A percentile compares a stretch with the other conserved stretches of the same genome.
These are phyloP conservation scores for Boletus semigastroideus DNA, from an alignment of 1,284 basidiomycete species.

Conservation along the genomic window DNA sequence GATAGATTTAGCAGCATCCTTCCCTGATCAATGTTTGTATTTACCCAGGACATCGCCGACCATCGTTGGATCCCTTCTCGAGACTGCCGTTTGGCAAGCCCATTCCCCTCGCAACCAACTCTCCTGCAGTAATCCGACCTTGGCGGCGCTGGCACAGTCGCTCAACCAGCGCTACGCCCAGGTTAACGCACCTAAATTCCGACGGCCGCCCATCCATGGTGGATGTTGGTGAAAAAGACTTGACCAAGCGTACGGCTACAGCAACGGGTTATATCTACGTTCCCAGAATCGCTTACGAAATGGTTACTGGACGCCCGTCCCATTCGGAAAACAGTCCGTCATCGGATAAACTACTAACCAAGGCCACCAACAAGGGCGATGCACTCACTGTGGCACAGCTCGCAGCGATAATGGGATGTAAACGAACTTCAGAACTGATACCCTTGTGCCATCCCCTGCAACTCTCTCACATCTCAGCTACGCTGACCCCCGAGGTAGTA, in stretches of 20 bases:
- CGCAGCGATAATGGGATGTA: slow-evolving; percentile 86
- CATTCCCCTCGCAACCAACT: neutral
- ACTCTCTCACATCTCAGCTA: slow-evolving; percentile 68
- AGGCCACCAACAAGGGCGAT: slow-evolving; percentile 69
- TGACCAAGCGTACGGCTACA: slow-evolving; percentile 71
- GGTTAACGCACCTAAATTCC: slow-evolving; percentile 70
- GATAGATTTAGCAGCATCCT: slow-evolving; percentile 16
- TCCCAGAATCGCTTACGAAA: slow-evolving; percentile 59
- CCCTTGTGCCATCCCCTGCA: slow-evolving; percentile 83
- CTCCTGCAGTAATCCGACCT: neutral
- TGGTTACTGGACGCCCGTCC: slow-evolving; percentile 45
- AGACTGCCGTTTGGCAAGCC: neutral
- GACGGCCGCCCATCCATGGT: slow-evolving; percentile 79
- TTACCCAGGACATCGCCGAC: slow-evolving; percentile 22
- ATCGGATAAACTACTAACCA: slow-evolving; percentile 41
- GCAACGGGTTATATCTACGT: slow-evolving; percentile 79
- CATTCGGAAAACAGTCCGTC: slow-evolving; percentile 26
- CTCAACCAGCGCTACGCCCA: slow-evolving; percentile 13
- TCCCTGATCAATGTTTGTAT: slow-evolving; percentile 30
- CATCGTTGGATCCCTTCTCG: slow-evolving; percentile 3
- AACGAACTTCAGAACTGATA: slow-evolving; percentile 79
- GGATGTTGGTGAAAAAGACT: slow-evolving; percentile 65
- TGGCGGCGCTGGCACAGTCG: slow-evolving; percentile 27
- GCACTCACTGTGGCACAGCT: slow-evolving; percentile 78
- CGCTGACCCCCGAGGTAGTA: slow-evolving; percentile 46